A percentile compares a stretch with the other conserved stretches of the same genome.
Conservation (phyloP, 1,284 basidiomycete species). For the Grifola frondosa region DNA sequence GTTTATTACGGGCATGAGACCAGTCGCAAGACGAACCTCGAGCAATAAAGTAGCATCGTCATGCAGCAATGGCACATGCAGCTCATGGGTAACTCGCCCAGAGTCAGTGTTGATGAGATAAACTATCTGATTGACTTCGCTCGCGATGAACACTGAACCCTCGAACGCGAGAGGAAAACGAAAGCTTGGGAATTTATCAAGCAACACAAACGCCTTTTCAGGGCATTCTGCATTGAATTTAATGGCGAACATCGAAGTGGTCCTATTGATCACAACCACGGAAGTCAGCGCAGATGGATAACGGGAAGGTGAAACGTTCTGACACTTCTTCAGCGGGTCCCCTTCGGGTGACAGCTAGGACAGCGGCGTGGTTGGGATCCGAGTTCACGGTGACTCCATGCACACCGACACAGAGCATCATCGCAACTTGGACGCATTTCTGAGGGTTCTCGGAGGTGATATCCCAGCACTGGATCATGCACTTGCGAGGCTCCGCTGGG, state of each 20-base stretch:
- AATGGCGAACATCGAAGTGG: slow-evolving; percentile 19
- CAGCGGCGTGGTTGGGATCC: slow-evolving; percentile 4
- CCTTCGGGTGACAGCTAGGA: slow-evolving; percentile 16
- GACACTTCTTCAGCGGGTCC: not conserved
- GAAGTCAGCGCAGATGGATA: not conserved
- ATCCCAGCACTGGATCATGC: slow-evolving; percentile 57
- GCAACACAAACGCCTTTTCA: slow-evolving; percentile 9
- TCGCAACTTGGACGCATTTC: slow-evolving; percentile 13
- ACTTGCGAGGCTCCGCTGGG: slow-evolving; percentile 23
- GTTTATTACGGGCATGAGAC: slow-evolving; percentile 3
- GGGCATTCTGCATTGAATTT: slow-evolving; percentile 9
- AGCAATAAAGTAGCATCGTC: slow-evolving; percentile 22
- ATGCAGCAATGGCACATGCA: slow-evolving; percentile 22
- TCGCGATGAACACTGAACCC: slow-evolving; percentile 22
- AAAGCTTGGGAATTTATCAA: slow-evolving; percentile 20
- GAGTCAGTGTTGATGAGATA: slow-evolving; percentile 21
- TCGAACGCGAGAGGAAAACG: slow-evolving; percentile 20
- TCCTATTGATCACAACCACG: not conserved
- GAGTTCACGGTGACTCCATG: slow-evolving; percentile 22
- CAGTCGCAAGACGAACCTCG: slow-evolving; percentile 18
- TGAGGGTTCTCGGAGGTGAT: not conserved
- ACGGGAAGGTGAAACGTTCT: not conserved
- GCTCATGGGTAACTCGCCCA: slow-evolving; percentile 13
- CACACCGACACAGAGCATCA: slow-evolving; percentile 12
- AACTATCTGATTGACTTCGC: slow-evolving; percentile 19